Conservation (phyloP, 768 basidiomycete genomes). For the Botryobasidium botryosum region DNA sequence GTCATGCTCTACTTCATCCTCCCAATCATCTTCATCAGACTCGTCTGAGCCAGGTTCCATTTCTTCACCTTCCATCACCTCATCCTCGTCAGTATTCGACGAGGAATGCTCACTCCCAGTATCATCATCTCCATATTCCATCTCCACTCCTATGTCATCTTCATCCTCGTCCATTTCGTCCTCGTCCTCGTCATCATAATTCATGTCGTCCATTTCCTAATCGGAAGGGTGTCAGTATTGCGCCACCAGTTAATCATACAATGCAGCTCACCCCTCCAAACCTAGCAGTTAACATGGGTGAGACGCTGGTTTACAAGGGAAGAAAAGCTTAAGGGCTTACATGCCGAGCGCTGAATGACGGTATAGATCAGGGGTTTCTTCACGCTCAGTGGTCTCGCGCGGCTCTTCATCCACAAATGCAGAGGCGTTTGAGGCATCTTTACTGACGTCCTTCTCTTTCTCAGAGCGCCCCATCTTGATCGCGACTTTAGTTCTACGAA, state of each 20-base stretch:
- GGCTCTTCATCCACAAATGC: slow-evolving; percentile 27
- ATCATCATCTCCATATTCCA: slow-evolving; percentile 45
- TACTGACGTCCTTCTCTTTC: slow-evolving; percentile 41
- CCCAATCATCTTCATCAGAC: slow-evolving; percentile 52
- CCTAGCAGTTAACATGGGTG: slow-evolving; percentile 17
- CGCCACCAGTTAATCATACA: slow-evolving; percentile 1
- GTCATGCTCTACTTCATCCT: slow-evolving; percentile 53
- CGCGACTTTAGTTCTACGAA: slow-evolving; percentile 73
- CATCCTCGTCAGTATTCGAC: slow-evolving; percentile 33
- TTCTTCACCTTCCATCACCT: slow-evolving; percentile 53
- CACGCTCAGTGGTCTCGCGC: slow-evolving; percentile 26
- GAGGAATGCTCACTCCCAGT: slow-evolving; percentile 24
- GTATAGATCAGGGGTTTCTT: slow-evolving; percentile 86
- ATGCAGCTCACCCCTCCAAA: slow-evolving; percentile 57
- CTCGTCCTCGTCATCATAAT: slow-evolving; percentile 36
- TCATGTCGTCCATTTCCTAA: slow-evolving; percentile 75
- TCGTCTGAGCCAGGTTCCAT: slow-evolving; percentile 4
- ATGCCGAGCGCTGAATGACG: slow-evolving; percentile 93
- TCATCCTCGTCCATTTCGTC: slow-evolving; percentile 68
- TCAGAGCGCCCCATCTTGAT: slow-evolving; percentile 88
- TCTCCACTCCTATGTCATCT: slow-evolving; percentile 13
- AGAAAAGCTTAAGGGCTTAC: slow-evolving; percentile 27
- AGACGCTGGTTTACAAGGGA: not conserved
- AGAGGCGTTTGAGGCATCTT: slow-evolving; percentile 28
- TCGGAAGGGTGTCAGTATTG: slow-evolving; percentile 8